phyloP scores from a whole-genome alignment of 805 yeast genomes.

The Groenewaldozyma salmanticensis region DNA sequence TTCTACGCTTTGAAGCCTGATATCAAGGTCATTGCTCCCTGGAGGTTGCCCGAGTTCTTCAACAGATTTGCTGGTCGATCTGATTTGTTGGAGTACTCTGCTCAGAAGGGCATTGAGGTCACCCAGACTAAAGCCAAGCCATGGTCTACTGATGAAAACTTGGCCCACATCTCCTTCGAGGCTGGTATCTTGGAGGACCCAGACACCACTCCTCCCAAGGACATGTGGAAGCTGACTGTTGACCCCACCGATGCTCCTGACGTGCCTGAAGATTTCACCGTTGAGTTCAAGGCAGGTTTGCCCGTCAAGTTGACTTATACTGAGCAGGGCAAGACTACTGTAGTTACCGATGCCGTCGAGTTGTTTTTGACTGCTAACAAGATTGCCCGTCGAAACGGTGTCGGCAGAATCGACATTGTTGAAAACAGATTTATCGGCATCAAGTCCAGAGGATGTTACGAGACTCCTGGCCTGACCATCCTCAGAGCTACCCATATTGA shows the following conservation, averaged over 20 bases:
- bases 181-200: constrained; percentile 99
- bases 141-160: constrained; percentile 99
- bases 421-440: constrained; percentile 98
- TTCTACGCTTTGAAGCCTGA: constrained; percentile 98
- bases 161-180: constrained; percentile 98
- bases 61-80: constrained; percentile 97
- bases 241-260: constrained; percentile 96
- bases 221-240: constrained; percentile 98
- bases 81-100: constrained; percentile 90
- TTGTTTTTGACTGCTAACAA: constrained; percentile 87
- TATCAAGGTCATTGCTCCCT: constrained; percentile 93
- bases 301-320: constrained; percentile 68
- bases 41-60: constrained; percentile 96
- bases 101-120: constrained; percentile 83
- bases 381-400: constrained; percentile 98
- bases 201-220: constrained; percentile 97
- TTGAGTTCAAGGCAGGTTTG: constrained; percentile 75
- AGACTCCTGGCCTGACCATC: constrained; percentile 95
- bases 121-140: constrained; percentile 98
- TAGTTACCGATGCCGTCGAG: constrained; percentile 79
- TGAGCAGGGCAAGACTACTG: constrained; percentile 36
- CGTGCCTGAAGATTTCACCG: constrained; percentile 78
- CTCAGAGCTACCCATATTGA: constrained; percentile 93
- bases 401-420: constrained; percentile 97
- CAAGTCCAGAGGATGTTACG: constrained; percentile 99